Evolutionary conservation across 257 asterid species (phyloP).

Genomic region (Gentiana straminea): DNA sequence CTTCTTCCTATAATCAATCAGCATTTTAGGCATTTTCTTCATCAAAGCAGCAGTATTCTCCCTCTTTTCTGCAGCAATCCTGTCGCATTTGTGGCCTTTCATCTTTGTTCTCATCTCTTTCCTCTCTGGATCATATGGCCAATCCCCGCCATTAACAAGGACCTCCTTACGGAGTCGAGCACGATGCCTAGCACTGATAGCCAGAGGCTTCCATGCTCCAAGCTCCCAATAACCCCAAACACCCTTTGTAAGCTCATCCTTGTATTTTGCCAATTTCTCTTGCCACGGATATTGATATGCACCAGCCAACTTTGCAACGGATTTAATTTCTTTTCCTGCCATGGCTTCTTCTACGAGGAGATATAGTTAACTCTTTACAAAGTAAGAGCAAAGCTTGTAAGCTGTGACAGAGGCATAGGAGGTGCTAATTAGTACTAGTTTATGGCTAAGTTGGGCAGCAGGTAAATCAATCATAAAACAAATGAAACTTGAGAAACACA

Average conservation of each 20-base stretch:
- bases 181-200: slow-evolving; percentile 66
- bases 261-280: slow-evolving; percentile 65
- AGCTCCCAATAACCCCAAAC: slow-evolving; percentile 99
- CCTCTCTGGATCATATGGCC: slow-evolving; percentile 75
- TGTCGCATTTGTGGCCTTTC: slow-evolving; percentile 82
- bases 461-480: not conserved
- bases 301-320: slow-evolving; percentile 61
- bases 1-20: slow-evolving; percentile 74
- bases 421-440: not conserved
- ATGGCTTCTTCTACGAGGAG: slow-evolving; percentile 20
- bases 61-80: slow-evolving; percentile 77
- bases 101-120: slow-evolving; percentile 81
- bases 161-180: slow-evolving; percentile 84
- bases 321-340: slow-evolving; percentile 69
- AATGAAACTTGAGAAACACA: not conserved
- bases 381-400: not conserved
- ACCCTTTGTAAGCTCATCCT: slow-evolving; percentile 78
- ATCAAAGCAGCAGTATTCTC: slow-evolving; percentile 54
- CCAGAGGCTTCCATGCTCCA: slow-evolving; percentile 87
- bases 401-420: not conserved
- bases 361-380: slow-evolving; percentile 5
- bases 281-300: slow-evolving; percentile 65
- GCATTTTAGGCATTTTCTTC: slow-evolving; percentile 63
- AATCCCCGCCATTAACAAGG: slow-evolving; percentile 72
- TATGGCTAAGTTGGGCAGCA: not conserved